Base-by-base conservation (phyloP, 78 protist species). In the Salpingoeca rosetta region DNA sequence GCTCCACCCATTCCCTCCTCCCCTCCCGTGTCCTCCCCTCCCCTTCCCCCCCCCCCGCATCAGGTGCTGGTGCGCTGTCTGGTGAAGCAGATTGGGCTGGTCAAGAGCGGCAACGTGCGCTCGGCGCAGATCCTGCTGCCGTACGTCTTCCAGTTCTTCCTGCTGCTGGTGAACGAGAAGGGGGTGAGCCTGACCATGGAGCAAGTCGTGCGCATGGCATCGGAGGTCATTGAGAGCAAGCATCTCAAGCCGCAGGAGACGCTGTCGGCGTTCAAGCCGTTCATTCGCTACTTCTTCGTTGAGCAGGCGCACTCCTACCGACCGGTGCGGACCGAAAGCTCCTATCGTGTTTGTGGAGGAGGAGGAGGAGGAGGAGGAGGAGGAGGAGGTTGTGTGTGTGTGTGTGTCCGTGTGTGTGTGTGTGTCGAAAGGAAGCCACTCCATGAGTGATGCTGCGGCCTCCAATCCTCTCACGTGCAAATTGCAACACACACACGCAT, bases 71-170 rank as follows among this genome's bases (percentile, higher is more conserved):
- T 51, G 17, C 31, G 7, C 65, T 51, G 35, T 39, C 38, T 80
- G n/a, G 41, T 7, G 43, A 42, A n/a, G 41, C 83, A 80, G 41
- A 1, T 44, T 42, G 83, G 44, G 36, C 11, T 17, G 22, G n/a
- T 80, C 27, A 1, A 1, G 36, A 73, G 12, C 28, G 83, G 83
- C 0, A 28, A n/a, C 31, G 37, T 80, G 40, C 45, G 43, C 39
- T 37, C 2, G 37, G 38, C 45, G 37, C 43, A 80, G 38, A 2
- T 1, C 17, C 73, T 80, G 27, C 73, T 80, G 39, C 65, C 83
- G 39, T 80, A 38, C 42, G 0, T 80, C 35, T 80, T 80, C 28
- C 45, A 80, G 40, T 80, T 80, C 83, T 44, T 80, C 74, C 74
- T 44, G 28, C 83, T 80, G 10, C 83, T 80, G 28, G 65, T 73